These are phyloP conservation scores for Sporisorium iseilematis-ciliati DNA, from an alignment of 1,284 basidiomycete genomes.

Conservation along the genomic window DNA sequence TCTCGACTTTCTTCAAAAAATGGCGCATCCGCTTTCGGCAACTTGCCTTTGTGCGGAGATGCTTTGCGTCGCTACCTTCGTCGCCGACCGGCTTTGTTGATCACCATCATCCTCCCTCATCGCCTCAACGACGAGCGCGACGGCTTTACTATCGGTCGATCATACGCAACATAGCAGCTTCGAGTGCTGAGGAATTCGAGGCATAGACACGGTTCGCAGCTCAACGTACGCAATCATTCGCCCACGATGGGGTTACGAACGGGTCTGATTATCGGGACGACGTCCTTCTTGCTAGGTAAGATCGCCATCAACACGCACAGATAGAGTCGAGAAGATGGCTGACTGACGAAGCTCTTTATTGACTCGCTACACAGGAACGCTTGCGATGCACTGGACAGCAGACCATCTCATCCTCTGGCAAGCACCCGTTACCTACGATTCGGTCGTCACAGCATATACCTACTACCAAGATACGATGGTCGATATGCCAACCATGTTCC, in stretches of 20 bases:
- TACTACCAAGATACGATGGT: constrained; percentile 65
- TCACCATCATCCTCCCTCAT: background rate
- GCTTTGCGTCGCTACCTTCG: background rate
- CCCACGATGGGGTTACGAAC: constrained; percentile 51
- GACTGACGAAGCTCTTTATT: background rate
- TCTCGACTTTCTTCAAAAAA: constrained; percentile 10
- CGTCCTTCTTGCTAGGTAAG: constrained; percentile 66
- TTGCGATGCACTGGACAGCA: constrained; percentile 68
- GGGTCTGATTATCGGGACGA: constrained; percentile 52
- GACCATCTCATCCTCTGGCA: constrained; percentile 69
- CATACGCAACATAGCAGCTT: background rate
- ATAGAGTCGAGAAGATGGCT: background rate
- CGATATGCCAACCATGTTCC: constrained; percentile 49
- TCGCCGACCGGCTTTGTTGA: background rate
- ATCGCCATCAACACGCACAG: background rate
- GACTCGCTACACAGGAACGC: constrained; percentile 47
- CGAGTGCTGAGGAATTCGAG: background rate
- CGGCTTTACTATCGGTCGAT: background rate
- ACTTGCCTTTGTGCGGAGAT: background rate
- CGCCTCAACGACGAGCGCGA: background rate
- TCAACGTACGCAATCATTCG: background rate
- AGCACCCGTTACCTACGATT: constrained; percentile 55
- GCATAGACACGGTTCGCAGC: constrained; percentile 1
- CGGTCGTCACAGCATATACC: constrained; percentile 60
- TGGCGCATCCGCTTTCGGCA: constrained; percentile 8